A percentile compares a stretch with the other conserved stretches of the same genome.
phyloP scores from a whole-genome alignment of 1,284 basidiomycete species.

The Malassezia restricta region DNA sequence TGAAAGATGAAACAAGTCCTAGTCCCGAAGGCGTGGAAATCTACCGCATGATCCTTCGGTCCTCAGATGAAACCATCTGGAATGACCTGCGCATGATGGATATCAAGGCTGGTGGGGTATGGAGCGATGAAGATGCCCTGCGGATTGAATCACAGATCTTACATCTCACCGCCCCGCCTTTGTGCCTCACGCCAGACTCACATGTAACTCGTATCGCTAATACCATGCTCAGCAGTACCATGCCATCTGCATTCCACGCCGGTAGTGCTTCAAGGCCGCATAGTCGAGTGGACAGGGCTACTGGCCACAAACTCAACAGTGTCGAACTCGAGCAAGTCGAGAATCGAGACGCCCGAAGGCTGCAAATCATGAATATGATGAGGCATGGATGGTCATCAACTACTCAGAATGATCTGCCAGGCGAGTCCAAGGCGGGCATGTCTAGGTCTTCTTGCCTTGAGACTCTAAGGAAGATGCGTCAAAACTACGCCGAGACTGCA shows the following conservation, averaged over 20 bases:
- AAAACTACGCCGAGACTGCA: slow-evolving; percentile 11
- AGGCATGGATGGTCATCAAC: slow-evolving; percentile 21
- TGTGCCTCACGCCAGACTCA: slow-evolving; percentile 38
- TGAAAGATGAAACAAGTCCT: slow-evolving; percentile 6
- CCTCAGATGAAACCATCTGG: slow-evolving; percentile 36
- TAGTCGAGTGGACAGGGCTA: slow-evolving; percentile 11
- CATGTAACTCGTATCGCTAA: slow-evolving; percentile 40
- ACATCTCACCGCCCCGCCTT: slow-evolving; percentile 34
- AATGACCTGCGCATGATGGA: slow-evolving; percentile 37
- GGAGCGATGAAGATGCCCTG: slow-evolving; percentile 39
- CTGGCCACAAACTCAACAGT: slow-evolving; percentile 26
- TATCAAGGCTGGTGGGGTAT: slow-evolving; percentile 25
- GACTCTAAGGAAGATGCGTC: slow-evolving; percentile 34
- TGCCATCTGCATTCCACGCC: slow-evolving; percentile 22
- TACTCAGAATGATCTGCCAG: background rate
- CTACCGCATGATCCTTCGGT: slow-evolving; percentile 37
- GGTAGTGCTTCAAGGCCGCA: slow-evolving; percentile 19
- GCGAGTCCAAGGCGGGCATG: slow-evolving; percentile 16
- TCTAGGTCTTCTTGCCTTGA: slow-evolving; percentile 23
- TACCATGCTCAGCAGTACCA: slow-evolving; percentile 35
- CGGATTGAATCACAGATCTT: slow-evolving; percentile 37
- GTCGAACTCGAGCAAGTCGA: slow-evolving; percentile 33
- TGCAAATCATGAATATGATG: slow-evolving; percentile 41
- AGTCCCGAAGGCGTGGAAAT: slow-evolving; percentile 27
- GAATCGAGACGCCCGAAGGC: slow-evolving; percentile 21